Base-by-base conservation (phyloP, 129 eudicot species). In the Flaveria ramosissima region DNA sequence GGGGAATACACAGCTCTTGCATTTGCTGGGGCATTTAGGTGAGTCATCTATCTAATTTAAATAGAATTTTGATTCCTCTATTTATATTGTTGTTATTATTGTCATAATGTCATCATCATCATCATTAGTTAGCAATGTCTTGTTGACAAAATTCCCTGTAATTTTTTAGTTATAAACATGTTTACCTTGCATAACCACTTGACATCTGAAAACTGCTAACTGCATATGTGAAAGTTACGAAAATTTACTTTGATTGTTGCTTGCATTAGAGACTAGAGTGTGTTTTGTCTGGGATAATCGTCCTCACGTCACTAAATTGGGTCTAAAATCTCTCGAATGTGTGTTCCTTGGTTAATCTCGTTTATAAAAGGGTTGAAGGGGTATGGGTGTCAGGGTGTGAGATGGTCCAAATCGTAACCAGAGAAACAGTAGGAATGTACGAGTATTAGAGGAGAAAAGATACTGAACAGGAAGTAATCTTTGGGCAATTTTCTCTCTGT, bases 1-100 rank as follows among this genome's bases (percentile, higher is more conserved):
- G 98, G 98, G 75, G 98, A 93, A 60, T 93, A 93, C 85, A 93
- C 98, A 57, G 97, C 98, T 84, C 90, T 93, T 74, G 97, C 97
- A 79, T 93, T 93, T 90, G 87, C 97, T 64, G 97, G 96, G 76
- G 98, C 98, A 32, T 93, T 90, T 85, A 85, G 97, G 98, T 88
- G 72, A 67, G 73, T 48, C 77, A 65, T 70, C 16, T 41, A 16
- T 70, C 16, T 41, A 16, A 15, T 63, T 30, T 14, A 61, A 26
- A 26, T 61, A 61, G 41, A 61, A 26, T 61, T 48, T 39, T 16
- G 39, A 62, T 39, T 42, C 67, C 60, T 16, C 20, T 23, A 21
- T 10, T 23, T 20, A 20, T 46, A 36, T 69, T 48, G 32, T 15
- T 50, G 4, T n/a, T 6, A 2, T 52, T 1, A 5, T 50, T 14